Evolutionary conservation across 1,139 yeast genomes (phyloP), one percentile per base, ranked within the genome.

Genomic region (Diutina rugosa): DNA sequence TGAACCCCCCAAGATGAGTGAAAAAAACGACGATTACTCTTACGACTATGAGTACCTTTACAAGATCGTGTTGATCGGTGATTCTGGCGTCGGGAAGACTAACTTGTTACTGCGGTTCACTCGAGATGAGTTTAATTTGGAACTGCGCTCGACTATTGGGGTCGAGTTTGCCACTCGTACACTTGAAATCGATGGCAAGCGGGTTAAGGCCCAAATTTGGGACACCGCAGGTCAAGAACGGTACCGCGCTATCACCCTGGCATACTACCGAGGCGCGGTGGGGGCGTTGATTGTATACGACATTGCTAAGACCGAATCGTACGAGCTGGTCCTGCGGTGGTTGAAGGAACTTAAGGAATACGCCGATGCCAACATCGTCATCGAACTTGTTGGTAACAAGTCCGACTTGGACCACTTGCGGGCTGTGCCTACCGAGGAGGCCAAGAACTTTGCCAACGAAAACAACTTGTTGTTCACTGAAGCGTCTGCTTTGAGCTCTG

Each of bases 201-300:
- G 95, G 67, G 90, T 95, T 67, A 93, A 93, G 72, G 97, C 98
- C 8, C 99, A 95, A 72, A 90, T 93, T 67, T 93, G 99, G 99
- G 99, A 93, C 71, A 93, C 99, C 35, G 99, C 99, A 1, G 99
- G 99, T 59, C 99, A 93, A 76, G 99, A 93, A 72, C 83, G 99
- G 69, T 93, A 93, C 76, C 83, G 99, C 65, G 98, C 99, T 56
- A 93, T 93, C 67, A 95, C 99, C 48, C 85, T 95, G 59, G 99
- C 98, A 14, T 93, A 93, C 74, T 93, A 93, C 71, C 81, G 99
- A 68, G 99, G 99, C 54, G 99, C 99, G 0, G 96, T 91, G 56
- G 99, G 99, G 56, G 99, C 99, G 1, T 78, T 93, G 64, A 86
- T 93, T 60, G 96, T 93, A 62, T 93, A 93, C 72, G 99, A 93